These are phyloP conservation scores for Penicillium manginii DNA, from an alignment of 495 filamentous ascomycete genomes.

Conservation along the genomic window DNA sequence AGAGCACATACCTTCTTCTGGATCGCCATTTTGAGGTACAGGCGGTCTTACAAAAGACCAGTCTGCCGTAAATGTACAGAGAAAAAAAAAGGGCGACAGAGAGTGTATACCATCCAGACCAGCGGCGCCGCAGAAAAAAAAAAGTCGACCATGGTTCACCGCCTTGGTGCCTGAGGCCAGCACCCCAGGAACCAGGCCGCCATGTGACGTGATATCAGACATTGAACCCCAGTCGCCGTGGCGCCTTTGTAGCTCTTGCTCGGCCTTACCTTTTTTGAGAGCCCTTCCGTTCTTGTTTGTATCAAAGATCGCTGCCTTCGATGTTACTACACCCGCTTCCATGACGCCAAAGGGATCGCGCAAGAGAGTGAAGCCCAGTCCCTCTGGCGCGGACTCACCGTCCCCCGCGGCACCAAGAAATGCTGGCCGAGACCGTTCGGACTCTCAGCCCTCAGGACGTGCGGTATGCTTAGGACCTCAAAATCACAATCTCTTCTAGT, in stretches of 20 bases:
- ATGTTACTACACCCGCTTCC: constrained; percentile 38
- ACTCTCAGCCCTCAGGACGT: constrained; percentile 37
- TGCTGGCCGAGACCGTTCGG: constrained; percentile 35
- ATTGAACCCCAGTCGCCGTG: constrained; percentile 20
- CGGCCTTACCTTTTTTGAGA: constrained; percentile 1
- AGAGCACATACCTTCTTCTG: constrained; percentile 78
- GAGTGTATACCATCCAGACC: constrained; percentile 27
- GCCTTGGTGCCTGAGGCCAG: constrained; percentile 36
- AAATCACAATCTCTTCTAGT: neutral
- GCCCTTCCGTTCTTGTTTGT: neutral
- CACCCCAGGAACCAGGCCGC: constrained; percentile 22
- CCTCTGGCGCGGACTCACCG: constrained; percentile 46
- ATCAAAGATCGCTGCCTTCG: constrained; percentile 19
- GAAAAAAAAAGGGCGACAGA: constrained; percentile 14
- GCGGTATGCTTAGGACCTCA: constrained; percentile 30
- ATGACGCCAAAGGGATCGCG: constrained; percentile 61
- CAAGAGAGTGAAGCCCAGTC: constrained; percentile 66
- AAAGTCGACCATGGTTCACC: constrained; percentile 33
- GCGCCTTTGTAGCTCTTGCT: constrained; percentile 21
- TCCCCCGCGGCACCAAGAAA: constrained; percentile 35
- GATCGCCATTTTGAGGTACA: constrained; percentile 73
- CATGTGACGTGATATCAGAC: constrained; percentile 46
- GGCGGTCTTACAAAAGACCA: constrained; percentile 32
- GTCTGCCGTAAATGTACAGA: constrained; percentile 19
- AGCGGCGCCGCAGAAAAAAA: constrained; percentile 29